These are phyloP conservation scores for Picea abies DNA, from an alignment of 83 land plant species.

Conservation along the genomic window DNA sequence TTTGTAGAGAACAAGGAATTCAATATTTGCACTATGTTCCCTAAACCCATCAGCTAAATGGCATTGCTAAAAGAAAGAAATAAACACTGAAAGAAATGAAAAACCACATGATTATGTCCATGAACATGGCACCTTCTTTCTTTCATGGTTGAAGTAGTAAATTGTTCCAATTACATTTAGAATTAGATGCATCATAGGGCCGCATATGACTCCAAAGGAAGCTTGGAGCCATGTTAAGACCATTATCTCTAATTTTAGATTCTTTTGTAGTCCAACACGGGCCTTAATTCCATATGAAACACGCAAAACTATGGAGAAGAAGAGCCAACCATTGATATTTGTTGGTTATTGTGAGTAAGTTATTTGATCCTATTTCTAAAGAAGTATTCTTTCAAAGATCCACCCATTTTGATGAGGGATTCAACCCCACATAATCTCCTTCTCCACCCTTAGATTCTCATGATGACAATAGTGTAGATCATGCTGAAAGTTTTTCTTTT, in stretches of 20 bases:
- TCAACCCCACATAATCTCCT: too few species aligned
- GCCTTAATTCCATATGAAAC: neutral
- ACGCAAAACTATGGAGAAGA: neutral
- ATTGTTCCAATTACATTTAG: neutral
- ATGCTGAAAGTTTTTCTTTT: too few species aligned
- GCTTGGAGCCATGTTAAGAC: neutral
- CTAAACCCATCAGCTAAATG: neutral
- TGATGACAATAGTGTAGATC: too few species aligned
- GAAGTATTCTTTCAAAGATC: too few species aligned
- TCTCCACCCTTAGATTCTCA: too few species aligned
- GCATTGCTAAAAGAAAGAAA: neutral
- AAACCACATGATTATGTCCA: neutral
- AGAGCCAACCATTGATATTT: neutral
- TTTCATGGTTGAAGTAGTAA: neutral
- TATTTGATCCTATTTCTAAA: too few species aligned
- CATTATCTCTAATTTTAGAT: neutral
- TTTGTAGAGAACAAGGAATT: neutral
- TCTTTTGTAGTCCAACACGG: neutral
- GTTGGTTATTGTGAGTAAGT: too few species aligned
- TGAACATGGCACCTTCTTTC: neutral
- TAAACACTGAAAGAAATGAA: neutral
- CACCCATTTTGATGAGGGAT: too few species aligned
- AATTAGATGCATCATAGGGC: neutral
- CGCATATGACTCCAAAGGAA: neutral
- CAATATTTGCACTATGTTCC: neutral